Evolutionary conservation across 495 filamentous ascomycete genomes (phyloP).

Genomic region (Tetracladium marchalianum): DNA sequence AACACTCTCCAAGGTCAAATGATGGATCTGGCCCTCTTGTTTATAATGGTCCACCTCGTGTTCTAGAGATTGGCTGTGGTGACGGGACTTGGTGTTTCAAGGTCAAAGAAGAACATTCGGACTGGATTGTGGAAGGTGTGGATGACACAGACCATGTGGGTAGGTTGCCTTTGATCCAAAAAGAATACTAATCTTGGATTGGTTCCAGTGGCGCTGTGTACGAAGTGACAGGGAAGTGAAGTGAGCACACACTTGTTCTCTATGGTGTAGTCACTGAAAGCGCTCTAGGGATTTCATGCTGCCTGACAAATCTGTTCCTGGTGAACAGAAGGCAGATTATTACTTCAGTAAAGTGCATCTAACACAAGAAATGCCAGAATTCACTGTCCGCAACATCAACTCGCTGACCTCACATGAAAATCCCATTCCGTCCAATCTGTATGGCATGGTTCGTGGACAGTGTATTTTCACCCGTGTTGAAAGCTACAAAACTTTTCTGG

Average conservation of each 20-base stretch:
- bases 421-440: slow-evolving; percentile 15
- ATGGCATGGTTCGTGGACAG: slow-evolving; percentile 15
- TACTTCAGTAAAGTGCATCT: slow-evolving; percentile 11
- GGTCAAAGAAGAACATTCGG: slow-evolving; percentile 14
- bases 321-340: not conserved
- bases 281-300: slow-evolving; percentile 15
- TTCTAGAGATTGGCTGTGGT: slow-evolving; percentile 21
- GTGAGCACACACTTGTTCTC: slow-evolving; percentile 2
- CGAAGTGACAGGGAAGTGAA: not conserved
- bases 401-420: slow-evolving; percentile 6
- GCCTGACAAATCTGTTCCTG: not conserved
- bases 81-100: slow-evolving; percentile 17
- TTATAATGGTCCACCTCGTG: slow-evolving; percentile 8
- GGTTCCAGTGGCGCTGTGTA: slow-evolving; percentile 6
- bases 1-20: not conserved
- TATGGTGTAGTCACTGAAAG: too few relatives aligned
- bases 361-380: slow-evolving; percentile 15
- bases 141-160: slow-evolving; percentile 16
- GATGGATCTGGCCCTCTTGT: not conserved
- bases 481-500: slow-evolving; percentile 17
- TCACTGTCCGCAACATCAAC: slow-evolving; percentile 18
- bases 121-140: slow-evolving; percentile 20
- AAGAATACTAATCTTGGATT: too few relatives aligned
- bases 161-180: too few relatives aligned
- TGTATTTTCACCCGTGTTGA: slow-evolving; percentile 18